Percentiles rank a stretch among this genome's conserved stretches.
Conservation (phyloP, 371 early-diverging fungal genomes). For the Syncephalastrum sp. region DNA sequence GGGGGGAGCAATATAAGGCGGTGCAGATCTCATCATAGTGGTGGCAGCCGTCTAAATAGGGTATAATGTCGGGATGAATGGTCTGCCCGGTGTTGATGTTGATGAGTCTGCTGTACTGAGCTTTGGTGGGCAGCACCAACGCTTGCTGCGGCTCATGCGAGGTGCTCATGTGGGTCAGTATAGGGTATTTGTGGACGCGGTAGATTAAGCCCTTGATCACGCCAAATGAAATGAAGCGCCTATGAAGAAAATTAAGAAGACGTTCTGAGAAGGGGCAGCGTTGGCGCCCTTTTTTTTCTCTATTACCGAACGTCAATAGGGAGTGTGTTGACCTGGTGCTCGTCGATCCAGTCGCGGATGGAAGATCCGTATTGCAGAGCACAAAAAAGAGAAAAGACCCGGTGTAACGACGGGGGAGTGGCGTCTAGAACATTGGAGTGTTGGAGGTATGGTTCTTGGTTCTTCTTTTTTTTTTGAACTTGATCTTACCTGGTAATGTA, state of each 20-base stretch:
- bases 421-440: constrained; percentile 20
- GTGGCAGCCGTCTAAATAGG: constrained; percentile 64
- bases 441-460: neutral
- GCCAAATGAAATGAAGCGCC: constrained; percentile 83
- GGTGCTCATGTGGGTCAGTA: constrained; percentile 35
- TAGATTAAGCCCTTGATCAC: constrained; percentile 77
- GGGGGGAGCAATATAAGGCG: constrained; percentile 56
- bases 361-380: constrained; percentile 71
- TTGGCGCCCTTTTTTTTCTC: neutral
- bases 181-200: constrained; percentile 83
- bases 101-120: constrained; percentile 21
- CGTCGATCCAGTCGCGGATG: constrained; percentile 75
- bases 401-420: constrained; percentile 58
- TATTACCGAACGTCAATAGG: constrained; percentile 76
- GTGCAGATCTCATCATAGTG: constrained; percentile 79
- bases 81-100: constrained; percentile 35
- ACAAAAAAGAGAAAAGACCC: constrained; percentile 73
- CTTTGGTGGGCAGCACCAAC: constrained; percentile 13
- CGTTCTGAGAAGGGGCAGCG: neutral
- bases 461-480: neutral
- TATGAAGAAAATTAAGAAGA: constrained; percentile 15
- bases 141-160: constrained; percentile 9
- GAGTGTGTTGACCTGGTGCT: constrained; percentile 57
- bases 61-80: constrained; percentile 44
- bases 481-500: constrained; percentile 49